Evolutionary conservation across 345 rosid species (phyloP).

Genomic region (Aurinia saxatilis): DNA sequence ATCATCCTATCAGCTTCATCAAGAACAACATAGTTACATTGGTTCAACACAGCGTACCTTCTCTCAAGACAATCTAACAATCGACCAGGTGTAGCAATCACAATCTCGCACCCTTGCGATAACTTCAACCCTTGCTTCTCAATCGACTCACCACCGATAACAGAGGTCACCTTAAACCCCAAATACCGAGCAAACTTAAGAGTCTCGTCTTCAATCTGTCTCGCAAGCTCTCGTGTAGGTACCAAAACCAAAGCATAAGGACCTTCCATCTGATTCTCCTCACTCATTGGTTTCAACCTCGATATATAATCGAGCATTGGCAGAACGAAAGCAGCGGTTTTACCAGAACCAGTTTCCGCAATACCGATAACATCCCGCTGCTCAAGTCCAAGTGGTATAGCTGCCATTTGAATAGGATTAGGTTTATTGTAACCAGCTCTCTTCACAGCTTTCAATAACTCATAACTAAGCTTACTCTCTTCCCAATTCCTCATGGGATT

Average conservation of each 20-base stretch:
- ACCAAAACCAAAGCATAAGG: slow-evolving; percentile 96
- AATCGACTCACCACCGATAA: slow-evolving; percentile 91
- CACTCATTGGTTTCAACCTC: slow-evolving; percentile 66
- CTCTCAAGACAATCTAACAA: slow-evolving; percentile 88
- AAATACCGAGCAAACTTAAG: slow-evolving; percentile 75
- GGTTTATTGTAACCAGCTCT: slow-evolving; percentile 84
- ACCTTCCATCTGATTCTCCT: slow-evolving; percentile 87
- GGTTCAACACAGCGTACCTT: slow-evolving; percentile 82
- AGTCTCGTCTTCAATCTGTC: slow-evolving; percentile 93
- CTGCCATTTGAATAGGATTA: slow-evolving; percentile 91
- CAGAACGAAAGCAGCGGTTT: slow-evolving; percentile 92
- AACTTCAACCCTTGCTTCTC: slow-evolving; percentile 89
- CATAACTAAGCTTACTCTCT: slow-evolving; percentile 67
- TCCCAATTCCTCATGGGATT: slow-evolving; percentile 89
- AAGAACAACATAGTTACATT: slow-evolving; percentile 91
- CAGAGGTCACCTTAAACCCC: slow-evolving; percentile 74
- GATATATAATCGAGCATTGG: slow-evolving; percentile 92
- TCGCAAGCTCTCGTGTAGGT: slow-evolving; percentile 86
- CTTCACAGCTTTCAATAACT: slow-evolving; percentile 78
- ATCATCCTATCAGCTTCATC: slow-evolving; percentile 99
- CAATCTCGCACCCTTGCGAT: slow-evolving; percentile 93
- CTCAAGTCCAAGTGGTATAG: slow-evolving; percentile 83
- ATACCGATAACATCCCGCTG: slow-evolving; percentile 94
- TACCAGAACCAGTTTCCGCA: slow-evolving; percentile 93
- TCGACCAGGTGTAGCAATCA: slow-evolving; percentile 89